Base-by-base conservation (phyloP, 257 asterid genomes). In the Haberlea rhodopensis region DNA sequence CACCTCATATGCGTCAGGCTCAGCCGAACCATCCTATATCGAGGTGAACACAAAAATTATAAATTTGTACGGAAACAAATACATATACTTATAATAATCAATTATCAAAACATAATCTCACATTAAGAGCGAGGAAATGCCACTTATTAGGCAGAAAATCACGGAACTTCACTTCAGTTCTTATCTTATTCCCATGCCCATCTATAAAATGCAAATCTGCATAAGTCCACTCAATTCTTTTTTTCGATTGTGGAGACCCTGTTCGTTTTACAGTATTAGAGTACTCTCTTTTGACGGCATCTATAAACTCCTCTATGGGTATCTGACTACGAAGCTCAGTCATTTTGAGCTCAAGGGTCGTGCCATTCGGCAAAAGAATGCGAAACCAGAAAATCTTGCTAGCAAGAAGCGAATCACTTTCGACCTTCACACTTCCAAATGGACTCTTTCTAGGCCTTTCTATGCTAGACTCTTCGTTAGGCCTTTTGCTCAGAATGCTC, bases 11-110 rank as follows among this genome's bases (percentile, higher is more conserved):
- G 66, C 61, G 3, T 63, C 85, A 1, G 78, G 71, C 60, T 76
- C 88, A 16, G 62, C 49, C 56, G 82, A 86, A 10, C 96, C 96
- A 66, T 86, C 96, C 96, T 89, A 57, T 28, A 75, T 7, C 73
- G 67, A 67, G 57, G 58, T 58, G 53, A 46, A 71, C 32, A 46
- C 57, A 53, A n/a, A 58, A 51, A 40, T 29, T 22, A 59, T 37
- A 37, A 48, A 61, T 28, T 37, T 69, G 29, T 43, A 19, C 34
- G 57, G 0, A 27, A 67, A 32, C 15, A 16, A 10, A 22, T 49
- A 57, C 25, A 18, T 20, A 37, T 8, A 57, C 24, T 10, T 24
- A 0, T 9, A 67, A 0, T 9, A 67, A 26, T 24, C 24, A 46
- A 31, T 19, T 20, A 53, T 23, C 24, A 52, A 34, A 37, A 53